phyloP scores from a whole-genome alignment of 139 green algal genomes.

The Tetratostichococcus sp. region DNA sequence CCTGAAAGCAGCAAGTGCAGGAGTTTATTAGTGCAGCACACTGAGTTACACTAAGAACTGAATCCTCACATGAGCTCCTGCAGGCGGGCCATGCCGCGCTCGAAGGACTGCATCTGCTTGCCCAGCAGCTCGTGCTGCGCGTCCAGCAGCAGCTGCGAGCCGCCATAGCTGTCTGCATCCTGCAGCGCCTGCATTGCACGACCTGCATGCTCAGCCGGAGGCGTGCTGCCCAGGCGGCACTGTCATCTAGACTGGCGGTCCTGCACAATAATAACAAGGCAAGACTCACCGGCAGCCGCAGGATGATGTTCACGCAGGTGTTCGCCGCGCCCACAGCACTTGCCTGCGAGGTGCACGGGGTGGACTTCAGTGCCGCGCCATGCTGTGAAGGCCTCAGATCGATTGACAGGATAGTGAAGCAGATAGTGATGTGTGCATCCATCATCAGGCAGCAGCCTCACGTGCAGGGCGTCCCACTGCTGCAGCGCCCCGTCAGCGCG shows the following conservation, averaged over 20 bases:
- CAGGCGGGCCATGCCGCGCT: background rate
- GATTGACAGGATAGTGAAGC: too few species aligned
- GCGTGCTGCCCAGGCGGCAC: too few species aligned
- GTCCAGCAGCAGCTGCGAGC: background rate
- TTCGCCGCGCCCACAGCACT: background rate
- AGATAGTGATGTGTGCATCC: too few species aligned
- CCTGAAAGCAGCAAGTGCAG: too few species aligned
- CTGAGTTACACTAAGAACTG: too few species aligned
- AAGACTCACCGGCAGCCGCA: background rate
- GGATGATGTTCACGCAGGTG: constrained; percentile 1
- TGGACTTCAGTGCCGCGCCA: too few species aligned
- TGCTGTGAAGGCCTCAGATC: too few species aligned
- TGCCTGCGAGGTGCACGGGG: background rate
- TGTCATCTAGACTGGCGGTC: background rate
- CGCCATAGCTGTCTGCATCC: constrained; percentile 7
- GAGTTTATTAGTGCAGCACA: too few species aligned
- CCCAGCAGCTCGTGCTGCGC: constrained; percentile 17
- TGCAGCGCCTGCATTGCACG: constrained; percentile 28
- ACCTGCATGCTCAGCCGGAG: constrained; percentile 7
- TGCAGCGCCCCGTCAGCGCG: background rate
- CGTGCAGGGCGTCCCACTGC: background rate
- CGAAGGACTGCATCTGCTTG: constrained; percentile 20
- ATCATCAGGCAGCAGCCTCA: too few species aligned
- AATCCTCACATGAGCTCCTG: background rate
- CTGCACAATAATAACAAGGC: background rate